phyloP scores from a whole-genome alignment of 1,284 basidiomycete species.

The Ceratobasidium theobromae region DNA sequence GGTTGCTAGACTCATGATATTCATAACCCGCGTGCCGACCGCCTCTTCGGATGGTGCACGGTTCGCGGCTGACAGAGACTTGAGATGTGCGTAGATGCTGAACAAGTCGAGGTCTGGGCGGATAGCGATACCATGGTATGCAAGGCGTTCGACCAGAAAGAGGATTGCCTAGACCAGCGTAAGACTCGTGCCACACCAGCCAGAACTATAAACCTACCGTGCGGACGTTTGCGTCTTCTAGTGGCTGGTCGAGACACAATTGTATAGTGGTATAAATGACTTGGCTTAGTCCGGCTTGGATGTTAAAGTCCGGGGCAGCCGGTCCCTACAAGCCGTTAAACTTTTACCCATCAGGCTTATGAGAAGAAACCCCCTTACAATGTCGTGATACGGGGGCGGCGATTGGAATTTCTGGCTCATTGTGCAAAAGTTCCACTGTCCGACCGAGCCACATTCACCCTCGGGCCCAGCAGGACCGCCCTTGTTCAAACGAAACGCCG shows the following conservation, averaged over 20 bases:
- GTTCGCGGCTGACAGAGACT: slow-evolving; percentile 7
- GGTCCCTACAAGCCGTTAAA: not conserved
- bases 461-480: slow-evolving; percentile 17
- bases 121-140: slow-evolving; percentile 6
- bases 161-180: slow-evolving; percentile 1
- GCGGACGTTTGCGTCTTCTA: slow-evolving; percentile 24
- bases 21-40: slow-evolving; percentile 5
- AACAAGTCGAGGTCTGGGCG: slow-evolving; percentile 21
- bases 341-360: not conserved
- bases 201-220: not conserved
- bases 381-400: slow-evolving; percentile 3
- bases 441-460: slow-evolving; percentile 24
- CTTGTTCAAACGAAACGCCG: slow-evolving; percentile 16
- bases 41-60: not conserved
- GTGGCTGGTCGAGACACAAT: slow-evolving; percentile 3
- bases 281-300: not conserved
- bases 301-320: not conserved
- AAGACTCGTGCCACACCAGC: not conserved
- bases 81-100: slow-evolving; percentile 26
- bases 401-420: not conserved
- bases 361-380: not conserved
- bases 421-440: slow-evolving; percentile 6
- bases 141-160: slow-evolving; percentile 17
- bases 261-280: not conserved
- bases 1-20: slow-evolving; percentile 10